A percentile compares a stretch with the other conserved stretches of the same genome.
Conservation (phyloP, 1,284 basidiomycete genomes). For the Ceratorhiza oryzae-sativae region DNA sequence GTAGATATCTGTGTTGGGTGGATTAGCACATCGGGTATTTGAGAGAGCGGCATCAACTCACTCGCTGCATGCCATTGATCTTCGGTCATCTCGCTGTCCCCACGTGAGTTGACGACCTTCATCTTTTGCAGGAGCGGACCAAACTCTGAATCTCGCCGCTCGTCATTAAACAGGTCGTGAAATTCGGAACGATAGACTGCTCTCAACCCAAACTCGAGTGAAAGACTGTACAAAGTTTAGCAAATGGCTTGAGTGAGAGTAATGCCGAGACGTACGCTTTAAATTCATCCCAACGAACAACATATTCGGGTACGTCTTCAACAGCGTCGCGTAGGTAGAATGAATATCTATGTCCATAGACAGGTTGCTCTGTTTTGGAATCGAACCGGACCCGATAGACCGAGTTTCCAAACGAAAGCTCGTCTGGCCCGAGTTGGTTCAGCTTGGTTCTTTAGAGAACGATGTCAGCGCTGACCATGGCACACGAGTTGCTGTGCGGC, state of each 20-base stretch:
- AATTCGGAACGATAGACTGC: constrained; percentile 87
- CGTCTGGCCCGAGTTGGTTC: constrained; percentile 65
- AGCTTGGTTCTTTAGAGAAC: constrained; percentile 64
- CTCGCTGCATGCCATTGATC: constrained; percentile 97
- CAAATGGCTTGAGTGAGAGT: background rate
- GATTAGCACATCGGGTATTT: background rate
- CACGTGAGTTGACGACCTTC: constrained; percentile 84
- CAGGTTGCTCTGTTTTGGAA: constrained; percentile 62
- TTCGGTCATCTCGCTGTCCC: constrained; percentile 88
- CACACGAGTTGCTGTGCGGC: constrained; percentile 49
- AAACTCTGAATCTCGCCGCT: constrained; percentile 79
- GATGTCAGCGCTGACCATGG: background rate
- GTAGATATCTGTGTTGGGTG: constrained; percentile 69
- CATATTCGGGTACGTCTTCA: constrained; percentile 95
- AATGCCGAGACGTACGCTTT: constrained; percentile 65
- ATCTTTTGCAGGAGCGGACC: constrained; percentile 80
- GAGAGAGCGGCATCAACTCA: constrained; percentile 58
- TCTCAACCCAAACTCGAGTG: constrained; percentile 79
- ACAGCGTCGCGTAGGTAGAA: constrained; percentile 96
- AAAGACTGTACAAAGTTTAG: constrained; percentile 64
- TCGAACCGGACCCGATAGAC: constrained; percentile 92
- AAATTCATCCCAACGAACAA: constrained; percentile 95
- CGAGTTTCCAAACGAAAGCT: constrained; percentile 86
- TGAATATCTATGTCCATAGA: constrained; percentile 91
- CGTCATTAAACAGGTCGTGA: constrained; percentile 82